Percentiles rank a stretch among this genome's conserved stretches.
Evolutionary conservation across 2,329 filamentous ascomycete genomes (phyloP).

Genomic region (Blastomyces percursus): DNA sequence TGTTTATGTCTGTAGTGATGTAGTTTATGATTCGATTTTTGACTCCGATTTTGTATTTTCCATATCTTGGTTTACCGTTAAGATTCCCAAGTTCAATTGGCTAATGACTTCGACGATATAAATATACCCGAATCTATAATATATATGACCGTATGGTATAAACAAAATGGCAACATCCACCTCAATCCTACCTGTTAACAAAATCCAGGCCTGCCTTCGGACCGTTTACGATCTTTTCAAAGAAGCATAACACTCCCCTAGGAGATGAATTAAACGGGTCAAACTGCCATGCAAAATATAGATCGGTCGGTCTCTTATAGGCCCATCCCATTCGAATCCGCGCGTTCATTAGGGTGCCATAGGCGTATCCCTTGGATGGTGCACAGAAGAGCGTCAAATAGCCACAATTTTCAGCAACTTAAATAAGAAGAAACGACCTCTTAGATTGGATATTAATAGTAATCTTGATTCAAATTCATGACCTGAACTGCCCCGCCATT

Average conservation of each 20-base stretch:
- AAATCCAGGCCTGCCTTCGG: background rate
- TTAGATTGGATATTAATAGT: too few species aligned
- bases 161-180: background rate
- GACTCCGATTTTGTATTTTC: background rate
- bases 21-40: background rate
- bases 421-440: too few species aligned
- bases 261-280: constrained; percentile 29
- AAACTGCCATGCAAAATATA: constrained; percentile 46
- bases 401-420: too few species aligned
- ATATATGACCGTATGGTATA: background rate
- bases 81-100: background rate
- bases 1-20: constrained; percentile 10
- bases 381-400: too few species aligned
- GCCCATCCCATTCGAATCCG: constrained; percentile 41
- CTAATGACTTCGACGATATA: background rate
- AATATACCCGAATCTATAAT: background rate
- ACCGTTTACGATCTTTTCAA: background rate
- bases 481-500: background rate
- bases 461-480: background rate
- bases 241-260: constrained; percentile 18
- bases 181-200: background rate
- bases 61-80: background rate
- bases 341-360: constrained; percentile 41
- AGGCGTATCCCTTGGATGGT: constrained; percentile 44
- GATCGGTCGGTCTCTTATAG: too few species aligned